Evolutionary conservation across 139 green algal genomes (phyloP).

Genomic region (Desmodesmus armatus): DNA sequence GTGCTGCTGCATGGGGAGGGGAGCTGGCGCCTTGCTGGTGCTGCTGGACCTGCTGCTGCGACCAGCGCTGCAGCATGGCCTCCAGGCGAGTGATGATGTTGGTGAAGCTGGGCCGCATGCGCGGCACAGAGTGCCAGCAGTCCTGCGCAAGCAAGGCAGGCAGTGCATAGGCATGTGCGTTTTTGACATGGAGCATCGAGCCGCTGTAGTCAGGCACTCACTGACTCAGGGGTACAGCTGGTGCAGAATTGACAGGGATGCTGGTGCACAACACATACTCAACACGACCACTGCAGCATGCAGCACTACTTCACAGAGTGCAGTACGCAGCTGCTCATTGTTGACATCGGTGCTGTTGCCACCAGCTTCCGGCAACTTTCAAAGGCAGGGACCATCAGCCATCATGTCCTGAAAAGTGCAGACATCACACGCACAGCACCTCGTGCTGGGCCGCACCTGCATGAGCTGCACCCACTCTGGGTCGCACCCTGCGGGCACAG

Average conservation of each 20-base stretch:
- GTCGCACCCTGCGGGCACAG: conserved; percentile 61
- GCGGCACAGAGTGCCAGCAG: conserved; percentile 64
- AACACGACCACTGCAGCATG: no score
- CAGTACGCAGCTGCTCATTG: no score
- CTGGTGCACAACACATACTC: no score
- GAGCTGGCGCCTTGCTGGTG: not conserved
- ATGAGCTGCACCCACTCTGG: conserved; percentile 68
- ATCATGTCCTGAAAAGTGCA: no score
- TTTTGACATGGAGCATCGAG: not conserved
- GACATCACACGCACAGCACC: not conserved
- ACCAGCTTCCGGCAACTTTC: no score
- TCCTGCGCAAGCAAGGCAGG: conserved; percentile 38
- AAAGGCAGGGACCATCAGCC: no score
- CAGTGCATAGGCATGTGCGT: not conserved
- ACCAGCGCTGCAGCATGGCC: conserved; percentile 51
- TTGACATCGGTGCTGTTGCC: no score
- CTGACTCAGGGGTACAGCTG: no score
- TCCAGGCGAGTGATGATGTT: conserved; percentile 63
- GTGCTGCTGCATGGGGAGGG: no score
- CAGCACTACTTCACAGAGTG: no score
- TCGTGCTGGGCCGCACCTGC: conserved; percentile 52
- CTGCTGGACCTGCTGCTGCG: not conserved
- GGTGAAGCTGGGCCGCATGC: conserved; percentile 61
- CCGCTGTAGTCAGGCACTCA: no score
- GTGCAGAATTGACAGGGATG: no score